These are phyloP conservation scores for Endocalyx cinctus DNA, from an alignment of 2,329 filamentous ascomycete genomes.

Conservation along the genomic window DNA sequence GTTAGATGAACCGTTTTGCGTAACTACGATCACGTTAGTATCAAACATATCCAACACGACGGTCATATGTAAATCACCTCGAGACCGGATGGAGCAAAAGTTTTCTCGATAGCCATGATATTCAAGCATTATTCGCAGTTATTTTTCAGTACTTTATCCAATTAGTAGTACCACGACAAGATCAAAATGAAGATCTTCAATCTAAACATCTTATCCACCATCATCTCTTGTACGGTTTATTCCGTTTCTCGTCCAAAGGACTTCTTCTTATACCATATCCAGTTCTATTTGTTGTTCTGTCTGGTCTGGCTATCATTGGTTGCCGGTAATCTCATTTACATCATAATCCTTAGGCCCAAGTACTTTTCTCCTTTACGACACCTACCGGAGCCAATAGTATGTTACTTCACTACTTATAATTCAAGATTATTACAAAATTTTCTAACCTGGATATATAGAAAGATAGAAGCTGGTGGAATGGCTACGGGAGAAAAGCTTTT, in stretches of 20 bases:
- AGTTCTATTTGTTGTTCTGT: background rate
- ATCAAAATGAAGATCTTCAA: background rate
- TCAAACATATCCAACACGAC: no score
- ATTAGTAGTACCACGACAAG: no score
- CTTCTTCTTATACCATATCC: background rate
- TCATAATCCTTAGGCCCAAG: conserved; percentile 7
- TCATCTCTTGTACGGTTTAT: background rate
- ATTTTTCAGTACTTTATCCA: no score
- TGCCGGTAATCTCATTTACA: conserved; percentile 1
- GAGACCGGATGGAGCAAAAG: no score
- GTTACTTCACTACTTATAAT: conserved; percentile 39
- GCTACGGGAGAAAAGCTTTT: conserved; percentile 5
- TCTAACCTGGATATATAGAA: no score
- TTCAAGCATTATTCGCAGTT: no score
- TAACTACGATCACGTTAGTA: no score
- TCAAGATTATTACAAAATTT: no score
- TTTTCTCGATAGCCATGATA: no score
- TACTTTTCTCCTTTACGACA: conserved; percentile 6
- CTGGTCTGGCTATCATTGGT: conserved; percentile 1
- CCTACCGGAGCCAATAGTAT: conserved; percentile 8
- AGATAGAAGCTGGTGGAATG: conserved; percentile 8
- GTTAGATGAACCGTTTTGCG: no score
- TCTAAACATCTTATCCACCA: background rate
- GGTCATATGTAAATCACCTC: no score
- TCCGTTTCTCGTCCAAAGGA: background rate